Evolutionary conservation across 2,329 filamentous ascomycete genomes (phyloP), one percentile per base, ranked within the genome.

Genomic region (Ophiostoma novo-ulmi): DNA sequence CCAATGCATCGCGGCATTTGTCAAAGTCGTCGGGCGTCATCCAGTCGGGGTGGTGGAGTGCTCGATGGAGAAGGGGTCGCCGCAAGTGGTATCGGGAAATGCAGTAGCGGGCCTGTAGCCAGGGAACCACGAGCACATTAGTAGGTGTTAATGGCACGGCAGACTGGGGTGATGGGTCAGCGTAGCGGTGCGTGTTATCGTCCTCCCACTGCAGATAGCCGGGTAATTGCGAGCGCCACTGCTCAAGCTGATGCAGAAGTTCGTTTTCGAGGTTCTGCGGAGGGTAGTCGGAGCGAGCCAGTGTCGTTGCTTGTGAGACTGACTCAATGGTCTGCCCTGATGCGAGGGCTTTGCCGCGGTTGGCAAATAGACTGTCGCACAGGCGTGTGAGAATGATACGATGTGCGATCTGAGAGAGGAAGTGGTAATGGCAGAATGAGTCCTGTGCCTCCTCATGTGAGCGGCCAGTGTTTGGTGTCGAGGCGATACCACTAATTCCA

Each of bases 351-450:
- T 71, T 55, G 31, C 70, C 64, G 66, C 73, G 71, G 55, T 79
- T 73, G 39, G 67, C 36, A 41, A 75, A 72, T 69, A 75, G 63
- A 75, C 83, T 84, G 73, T 85, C 81, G 69, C 83, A 81, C 38
- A 85, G 81, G 7, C 84, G 81, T 1, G 83, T 86, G 10, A 86
- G 79, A 69, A 86, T 84, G 71, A 85, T 85, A 65, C 84, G 81
- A 75, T 86, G 84, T 7, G 84, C 84, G 48, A 85, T 84, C 74
- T 86, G 84, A 36, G 84, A 84, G 6, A 86, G 80, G 72, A 86
- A 86, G 73, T 86, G 84, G 71, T 85, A 86, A 75, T 86, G 84
- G 76, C 85, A 86, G 72, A 84, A 83, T 0, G 84, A 81, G 71
- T 85, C 83, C 58, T 73, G 70, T 22, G 74, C 72, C 35, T 66